Percentiles rank a stretch among this genome's conserved stretches.
These are phyloP conservation scores for Alternaria postmessia DNA, from an alignment of 2,329 filamentous ascomycete species.

Conservation along the genomic window DNA sequence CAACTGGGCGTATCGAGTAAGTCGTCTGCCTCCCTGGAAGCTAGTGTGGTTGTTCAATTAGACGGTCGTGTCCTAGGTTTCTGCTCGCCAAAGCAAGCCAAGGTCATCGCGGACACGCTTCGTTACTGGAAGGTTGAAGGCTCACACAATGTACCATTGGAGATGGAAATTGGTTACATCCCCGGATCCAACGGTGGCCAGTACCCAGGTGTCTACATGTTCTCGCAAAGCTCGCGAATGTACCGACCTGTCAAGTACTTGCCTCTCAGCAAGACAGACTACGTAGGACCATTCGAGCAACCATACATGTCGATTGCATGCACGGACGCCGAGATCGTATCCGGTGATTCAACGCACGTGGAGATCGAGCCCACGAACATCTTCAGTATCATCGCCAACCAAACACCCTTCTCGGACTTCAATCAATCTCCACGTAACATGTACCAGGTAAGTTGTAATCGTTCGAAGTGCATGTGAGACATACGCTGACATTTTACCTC, in stretches of 20 bases:
- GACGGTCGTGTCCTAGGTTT: conserved; percentile 91
- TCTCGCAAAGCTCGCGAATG: conserved; percentile 84
- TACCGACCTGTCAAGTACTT: conserved; percentile 91
- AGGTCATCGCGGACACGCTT: conserved; percentile 82
- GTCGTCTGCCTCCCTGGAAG: conserved; percentile 79
- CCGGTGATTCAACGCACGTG: conserved; percentile 91
- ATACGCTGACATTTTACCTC: background rate
- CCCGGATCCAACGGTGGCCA: conserved; percentile 90
- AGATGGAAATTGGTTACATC: conserved; percentile 91
- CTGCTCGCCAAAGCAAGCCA: conserved; percentile 84
- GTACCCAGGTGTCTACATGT: conserved; percentile 95
- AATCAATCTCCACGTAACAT: conserved; percentile 99
- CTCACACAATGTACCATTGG: conserved; percentile 76
- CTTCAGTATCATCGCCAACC: conserved; percentile 95
- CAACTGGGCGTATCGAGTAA: conserved; percentile 80
- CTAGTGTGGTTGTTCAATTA: conserved; percentile 88
- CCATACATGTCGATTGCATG: conserved; percentile 98
- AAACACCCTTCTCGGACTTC: conserved; percentile 98
- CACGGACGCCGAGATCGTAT: conserved; percentile 83
- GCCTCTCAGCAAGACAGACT: conserved; percentile 83
- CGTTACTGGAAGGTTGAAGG: conserved; percentile 96
- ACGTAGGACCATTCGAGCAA: conserved; percentile 92
- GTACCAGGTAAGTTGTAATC: conserved; percentile 65
- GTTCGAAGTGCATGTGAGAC: background rate
- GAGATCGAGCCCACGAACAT: conserved; percentile 96